Base-by-base conservation (phyloP, 768 basidiomycete genomes). In the Calocera viscosa region DNA sequence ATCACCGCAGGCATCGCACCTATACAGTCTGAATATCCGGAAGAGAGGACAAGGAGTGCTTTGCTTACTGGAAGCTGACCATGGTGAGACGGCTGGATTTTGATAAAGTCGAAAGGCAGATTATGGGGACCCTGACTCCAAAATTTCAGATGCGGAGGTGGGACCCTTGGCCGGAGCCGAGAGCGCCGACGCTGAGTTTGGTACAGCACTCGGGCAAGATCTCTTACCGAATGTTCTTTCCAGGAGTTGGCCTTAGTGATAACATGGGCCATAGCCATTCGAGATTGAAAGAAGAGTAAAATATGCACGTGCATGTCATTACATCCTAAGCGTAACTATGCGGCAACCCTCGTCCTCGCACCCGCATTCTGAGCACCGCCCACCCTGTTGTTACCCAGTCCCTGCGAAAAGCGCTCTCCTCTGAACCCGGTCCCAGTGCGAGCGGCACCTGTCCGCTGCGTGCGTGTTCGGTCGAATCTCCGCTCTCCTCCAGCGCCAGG, bases 1-100 rank as follows among this genome's bases (percentile, higher is more conserved):
- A 71, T 96, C 94, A 64, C 82, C 78, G 75, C 94, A 96, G 38
- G 75, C 91, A 30, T 60, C 53, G 53, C 53, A 60, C 19, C 53
- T 60, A 60, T 16, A 60, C 53, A 32, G 7, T 10, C 5, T 16
- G 22, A 16, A 30, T 19, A 16, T 32, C 16, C 19, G 7, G 7
- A 60, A 5, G 19, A 14, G 16, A 28, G 14, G 30, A 16, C 22
- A 10, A 28, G 14, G 11, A 60, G 53, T 2, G 14, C 24, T 30
- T 12, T 5, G 22, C 53, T 60, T 60, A 60, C 53, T 60, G 53
- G 22, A 60, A 60, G 53, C 53, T 60, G 30, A 60, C 53, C 53
- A 60, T 60, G 24, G 53, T 60, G 53, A 60, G 11, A 32, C 10
- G 24, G n/a, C n/a, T 26, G 2, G 53, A 28, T 60, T 26, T 28